Percentiles rank a stretch among this genome's conserved stretches.
Evolutionary conservation across 2,329 filamentous ascomycete genomes (phyloP).

Genomic region (Colletotrichum destructivum): DNA sequence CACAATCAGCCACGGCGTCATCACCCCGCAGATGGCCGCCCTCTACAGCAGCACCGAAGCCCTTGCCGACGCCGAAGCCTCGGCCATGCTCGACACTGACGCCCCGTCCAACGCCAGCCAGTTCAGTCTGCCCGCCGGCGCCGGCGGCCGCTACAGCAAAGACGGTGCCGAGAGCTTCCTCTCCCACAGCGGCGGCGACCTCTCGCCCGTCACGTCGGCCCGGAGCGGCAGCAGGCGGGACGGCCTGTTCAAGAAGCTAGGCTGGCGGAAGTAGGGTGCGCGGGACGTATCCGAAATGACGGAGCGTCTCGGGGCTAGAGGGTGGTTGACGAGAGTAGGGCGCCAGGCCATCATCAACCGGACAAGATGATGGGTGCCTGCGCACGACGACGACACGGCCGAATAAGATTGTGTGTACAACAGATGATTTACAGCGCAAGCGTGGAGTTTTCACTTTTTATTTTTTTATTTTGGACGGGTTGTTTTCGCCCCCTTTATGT

Average conservation of each 20-base stretch:
- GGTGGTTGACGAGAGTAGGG: neutral
- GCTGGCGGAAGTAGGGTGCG: conserved; percentile 38
- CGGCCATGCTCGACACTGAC: conserved; percentile 30
- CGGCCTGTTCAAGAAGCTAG: conserved; percentile 34
- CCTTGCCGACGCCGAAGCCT: conserved; percentile 44
- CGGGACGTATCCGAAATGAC: neutral
- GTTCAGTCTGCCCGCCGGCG: conserved; percentile 28
- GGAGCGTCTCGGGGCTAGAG: neutral
- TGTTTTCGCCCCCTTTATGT: too few relatives aligned
- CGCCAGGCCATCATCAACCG: neutral
- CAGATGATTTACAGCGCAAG: conserved; percentile 38
- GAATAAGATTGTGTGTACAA: conserved; percentile 34
- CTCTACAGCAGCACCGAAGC: conserved; percentile 49
- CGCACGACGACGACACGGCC: conserved; percentile 36
- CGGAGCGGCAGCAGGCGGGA: conserved; percentile 14
- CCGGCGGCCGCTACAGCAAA: conserved; percentile 47
- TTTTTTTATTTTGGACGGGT: neutral
- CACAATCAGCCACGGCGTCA: conserved; percentile 63
- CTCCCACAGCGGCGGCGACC: conserved; percentile 46
- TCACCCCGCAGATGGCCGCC: conserved; percentile 56
- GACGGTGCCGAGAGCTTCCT: conserved; percentile 58
- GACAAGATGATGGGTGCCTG: neutral
- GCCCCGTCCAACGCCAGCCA: conserved; percentile 25
- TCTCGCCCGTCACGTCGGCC: conserved; percentile 39
- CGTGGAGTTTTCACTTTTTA: conserved; percentile 35